These are phyloP conservation scores for Sporothrix phasma DNA, from an alignment of 2,329 filamentous ascomycete genomes.

Conservation along the genomic window DNA sequence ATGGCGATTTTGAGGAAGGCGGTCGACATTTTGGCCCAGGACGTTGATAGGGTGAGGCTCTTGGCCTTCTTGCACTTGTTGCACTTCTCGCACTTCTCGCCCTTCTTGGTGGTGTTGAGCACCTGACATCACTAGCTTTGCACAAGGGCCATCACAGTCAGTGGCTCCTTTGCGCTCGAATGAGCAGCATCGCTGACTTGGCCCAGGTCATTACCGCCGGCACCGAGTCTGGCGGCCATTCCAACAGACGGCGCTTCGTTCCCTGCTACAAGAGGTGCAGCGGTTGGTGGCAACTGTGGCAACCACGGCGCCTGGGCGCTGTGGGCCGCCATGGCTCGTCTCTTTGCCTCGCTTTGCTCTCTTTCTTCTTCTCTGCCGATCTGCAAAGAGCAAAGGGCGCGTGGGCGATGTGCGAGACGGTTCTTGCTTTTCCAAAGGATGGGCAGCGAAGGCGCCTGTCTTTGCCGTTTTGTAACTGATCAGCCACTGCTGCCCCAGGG, in stretches of 20 bases:
- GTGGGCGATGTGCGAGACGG: background rate
- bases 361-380: background rate
- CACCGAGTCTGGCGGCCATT: background rate
- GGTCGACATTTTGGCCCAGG: background rate
- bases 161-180: background rate
- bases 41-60: too few species aligned
- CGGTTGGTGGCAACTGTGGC: background rate
- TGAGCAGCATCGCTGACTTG: background rate
- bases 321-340: background rate
- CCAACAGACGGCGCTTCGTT: background rate
- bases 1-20: conserved; percentile 2
- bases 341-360: background rate
- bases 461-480: background rate
- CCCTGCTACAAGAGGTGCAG: background rate
- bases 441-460: background rate
- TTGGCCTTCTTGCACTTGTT: background rate
- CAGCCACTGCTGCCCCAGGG: conserved; percentile 1
- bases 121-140: conserved; percentile 1
- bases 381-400: background rate
- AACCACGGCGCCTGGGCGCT: background rate
- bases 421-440: background rate
- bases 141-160: background rate
- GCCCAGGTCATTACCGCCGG: background rate
- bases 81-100: too few species aligned
- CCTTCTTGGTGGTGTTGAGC: background rate